These are phyloP conservation scores for Melampsora larici-populina DNA, from an alignment of 1,284 basidiomycete genomes.

Conservation along the genomic window DNA sequence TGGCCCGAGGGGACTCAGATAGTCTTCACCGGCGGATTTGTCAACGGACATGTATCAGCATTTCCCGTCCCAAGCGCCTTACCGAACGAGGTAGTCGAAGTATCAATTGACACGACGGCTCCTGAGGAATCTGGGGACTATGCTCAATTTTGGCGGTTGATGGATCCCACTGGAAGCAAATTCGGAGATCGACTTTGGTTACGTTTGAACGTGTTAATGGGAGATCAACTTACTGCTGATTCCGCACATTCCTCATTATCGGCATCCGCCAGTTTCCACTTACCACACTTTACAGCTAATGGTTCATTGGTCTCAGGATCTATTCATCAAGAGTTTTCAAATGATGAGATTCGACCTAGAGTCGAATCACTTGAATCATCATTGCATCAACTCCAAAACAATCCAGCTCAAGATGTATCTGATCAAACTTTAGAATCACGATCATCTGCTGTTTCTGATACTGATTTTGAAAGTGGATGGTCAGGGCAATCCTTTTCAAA, in stretches of 20 bases:
- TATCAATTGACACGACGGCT: conserved; percentile 74
- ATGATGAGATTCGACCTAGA: background rate
- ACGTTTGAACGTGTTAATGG: conserved; percentile 15
- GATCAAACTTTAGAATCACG: background rate
- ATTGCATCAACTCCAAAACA: background rate
- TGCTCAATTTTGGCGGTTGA: conserved; percentile 70
- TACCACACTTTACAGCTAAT: conserved; percentile 17
- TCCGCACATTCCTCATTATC: conserved; percentile 19
- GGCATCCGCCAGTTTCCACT: conserved; percentile 29
- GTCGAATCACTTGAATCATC: background rate
- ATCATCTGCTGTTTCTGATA: background rate
- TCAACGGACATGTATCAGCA: conserved; percentile 55
- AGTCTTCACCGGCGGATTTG: conserved; percentile 66
- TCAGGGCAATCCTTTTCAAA: background rate
- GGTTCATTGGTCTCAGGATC: background rate
- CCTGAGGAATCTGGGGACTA: conserved; percentile 70
- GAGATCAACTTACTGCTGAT: conserved; percentile 28
- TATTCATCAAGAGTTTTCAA: background rate
- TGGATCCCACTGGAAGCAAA: conserved; percentile 60
- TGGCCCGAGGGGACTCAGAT: conserved; percentile 70
- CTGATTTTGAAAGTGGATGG: background rate
- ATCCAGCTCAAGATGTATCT: background rate
- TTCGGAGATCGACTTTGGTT: conserved; percentile 75
- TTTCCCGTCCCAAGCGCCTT: conserved; percentile 60
- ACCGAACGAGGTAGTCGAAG: conserved; percentile 62